phyloP scores from a whole-genome alignment of 176 grass and related monocot species.

The Juncus effusus region DNA sequence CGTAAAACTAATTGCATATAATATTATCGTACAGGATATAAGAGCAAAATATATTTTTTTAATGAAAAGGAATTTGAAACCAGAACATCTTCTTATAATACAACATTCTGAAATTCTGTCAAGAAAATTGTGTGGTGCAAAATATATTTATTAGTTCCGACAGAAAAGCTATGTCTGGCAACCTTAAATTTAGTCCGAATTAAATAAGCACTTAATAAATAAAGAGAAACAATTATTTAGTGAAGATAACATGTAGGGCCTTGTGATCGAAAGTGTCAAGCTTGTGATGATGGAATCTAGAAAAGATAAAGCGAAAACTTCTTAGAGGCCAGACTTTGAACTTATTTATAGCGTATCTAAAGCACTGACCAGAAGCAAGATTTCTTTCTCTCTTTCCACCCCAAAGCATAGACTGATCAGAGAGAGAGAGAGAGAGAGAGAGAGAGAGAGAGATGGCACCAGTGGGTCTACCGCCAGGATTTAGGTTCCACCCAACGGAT shows the following conservation, averaged over 20 bases:
- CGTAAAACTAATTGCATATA: too few relatives aligned
- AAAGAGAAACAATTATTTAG: constrained; percentile 14
- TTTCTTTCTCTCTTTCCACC: constrained; percentile 28
- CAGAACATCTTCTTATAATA: background rate
- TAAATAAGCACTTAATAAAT: background rate
- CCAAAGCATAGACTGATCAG: background rate
- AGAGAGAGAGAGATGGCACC: constrained; percentile 54
- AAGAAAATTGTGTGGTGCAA: too few relatives aligned
- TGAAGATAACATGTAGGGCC: constrained; percentile 20
- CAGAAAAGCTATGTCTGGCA: too few relatives aligned
- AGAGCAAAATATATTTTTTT: background rate
- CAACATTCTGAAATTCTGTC: too few relatives aligned
- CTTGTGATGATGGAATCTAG: constrained; percentile 58
- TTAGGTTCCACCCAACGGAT: constrained; percentile 91
- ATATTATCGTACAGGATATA: too few relatives aligned
- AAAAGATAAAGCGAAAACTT: constrained; percentile 74
- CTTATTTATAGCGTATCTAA: constrained; percentile 43
- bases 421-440: constrained; percentile 1
- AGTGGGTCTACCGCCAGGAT: constrained; percentile 92
- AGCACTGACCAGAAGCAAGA: constrained; percentile 56
- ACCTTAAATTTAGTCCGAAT: too few relatives aligned
- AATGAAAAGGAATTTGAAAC: background rate
- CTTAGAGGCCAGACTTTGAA: constrained; percentile 56
- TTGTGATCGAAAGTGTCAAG: constrained; percentile 49
- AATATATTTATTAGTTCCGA: too few relatives aligned